These are phyloP conservation scores for Syzygium malaccense DNA, from an alignment of 441 rosid species.

Conservation along the genomic window DNA sequence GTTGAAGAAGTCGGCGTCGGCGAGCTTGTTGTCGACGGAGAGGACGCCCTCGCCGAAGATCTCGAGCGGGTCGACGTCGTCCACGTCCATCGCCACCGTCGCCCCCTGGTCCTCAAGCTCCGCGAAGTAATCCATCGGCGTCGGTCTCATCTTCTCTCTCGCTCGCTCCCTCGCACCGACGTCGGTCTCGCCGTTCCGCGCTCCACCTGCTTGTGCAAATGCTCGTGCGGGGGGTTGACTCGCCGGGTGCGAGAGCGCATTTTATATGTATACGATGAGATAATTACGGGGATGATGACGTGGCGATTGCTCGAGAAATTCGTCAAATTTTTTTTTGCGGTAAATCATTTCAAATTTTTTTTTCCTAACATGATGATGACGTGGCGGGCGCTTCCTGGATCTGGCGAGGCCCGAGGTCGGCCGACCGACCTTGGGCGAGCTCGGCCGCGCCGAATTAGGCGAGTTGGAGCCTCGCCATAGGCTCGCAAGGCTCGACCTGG, in stretches of 20 bases:
- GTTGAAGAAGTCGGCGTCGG: constrained; percentile 69
- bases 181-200: background rate
- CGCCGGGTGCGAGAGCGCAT: background rate
- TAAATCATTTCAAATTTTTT: background rate
- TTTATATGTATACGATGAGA: rapidly evolving
- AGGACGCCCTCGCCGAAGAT: constrained; percentile 49
- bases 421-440: too few species aligned
- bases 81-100: constrained; percentile 87
- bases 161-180: background rate
- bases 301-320: background rate
- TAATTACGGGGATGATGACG: background rate
- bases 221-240: background rate
- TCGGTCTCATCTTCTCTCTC: constrained; percentile 31
- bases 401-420: too few species aligned
- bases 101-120: constrained; percentile 51
- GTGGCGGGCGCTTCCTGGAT: too few species aligned
- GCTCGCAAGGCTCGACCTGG: too few species aligned
- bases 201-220: background rate
- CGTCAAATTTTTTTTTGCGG: background rate
- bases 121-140: constrained; percentile 38
- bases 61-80: constrained; percentile 61
- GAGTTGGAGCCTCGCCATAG: too few species aligned
- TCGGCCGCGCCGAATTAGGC: too few species aligned
- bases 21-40: constrained; percentile 26
- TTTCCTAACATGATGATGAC: background rate